Conservation (phyloP, 2,329 filamentous ascomycete genomes). For the Aspergillus awamori region DNA sequence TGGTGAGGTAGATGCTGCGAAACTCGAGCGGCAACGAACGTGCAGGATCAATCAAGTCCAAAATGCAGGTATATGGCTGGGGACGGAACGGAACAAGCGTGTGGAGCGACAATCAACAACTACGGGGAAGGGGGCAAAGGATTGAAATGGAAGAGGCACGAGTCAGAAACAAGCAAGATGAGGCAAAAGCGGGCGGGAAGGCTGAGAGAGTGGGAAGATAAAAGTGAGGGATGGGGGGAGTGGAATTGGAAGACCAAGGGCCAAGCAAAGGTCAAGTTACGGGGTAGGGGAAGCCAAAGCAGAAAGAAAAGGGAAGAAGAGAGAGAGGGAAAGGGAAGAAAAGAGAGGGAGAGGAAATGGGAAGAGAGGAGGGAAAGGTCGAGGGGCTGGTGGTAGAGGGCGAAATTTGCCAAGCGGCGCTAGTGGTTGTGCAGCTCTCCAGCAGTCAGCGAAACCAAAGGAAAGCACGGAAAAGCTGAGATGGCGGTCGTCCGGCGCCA, state of each 20-base stretch:
- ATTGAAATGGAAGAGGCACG: constrained; percentile 14
- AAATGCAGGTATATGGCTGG: neutral
- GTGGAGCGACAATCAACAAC: constrained; percentile 7
- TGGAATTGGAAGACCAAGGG: constrained; percentile 11
- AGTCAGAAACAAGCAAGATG: constrained; percentile 14
- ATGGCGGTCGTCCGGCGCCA: constrained; percentile 31
- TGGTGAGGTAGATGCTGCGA: neutral
- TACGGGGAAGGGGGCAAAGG: constrained; percentile 17
- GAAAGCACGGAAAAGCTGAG: constrained; percentile 30
- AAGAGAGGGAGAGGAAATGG: constrained; percentile 19
- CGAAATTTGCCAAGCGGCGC: constrained; percentile 37
- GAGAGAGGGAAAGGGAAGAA: constrained; percentile 17
- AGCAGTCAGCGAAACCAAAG: constrained; percentile 29
- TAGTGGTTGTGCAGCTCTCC: constrained; percentile 41
- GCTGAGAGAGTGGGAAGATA: constrained; percentile 14
- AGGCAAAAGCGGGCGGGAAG: constrained; percentile 14
- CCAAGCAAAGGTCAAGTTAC: constrained; percentile 8
- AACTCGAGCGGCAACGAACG: constrained; percentile 5
- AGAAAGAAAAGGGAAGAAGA: constrained; percentile 9
- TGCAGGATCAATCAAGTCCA: constrained; percentile 2
- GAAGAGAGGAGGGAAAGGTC: constrained; percentile 25
- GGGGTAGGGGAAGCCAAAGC: constrained; percentile 5
- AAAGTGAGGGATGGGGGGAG: constrained; percentile 11
- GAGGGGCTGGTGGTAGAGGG: constrained; percentile 38
- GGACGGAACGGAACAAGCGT: constrained; percentile 9